phyloP scores from a whole-genome alignment of 371 early-diverging fungal species.

The Syncephalis plumigaleata region DNA sequence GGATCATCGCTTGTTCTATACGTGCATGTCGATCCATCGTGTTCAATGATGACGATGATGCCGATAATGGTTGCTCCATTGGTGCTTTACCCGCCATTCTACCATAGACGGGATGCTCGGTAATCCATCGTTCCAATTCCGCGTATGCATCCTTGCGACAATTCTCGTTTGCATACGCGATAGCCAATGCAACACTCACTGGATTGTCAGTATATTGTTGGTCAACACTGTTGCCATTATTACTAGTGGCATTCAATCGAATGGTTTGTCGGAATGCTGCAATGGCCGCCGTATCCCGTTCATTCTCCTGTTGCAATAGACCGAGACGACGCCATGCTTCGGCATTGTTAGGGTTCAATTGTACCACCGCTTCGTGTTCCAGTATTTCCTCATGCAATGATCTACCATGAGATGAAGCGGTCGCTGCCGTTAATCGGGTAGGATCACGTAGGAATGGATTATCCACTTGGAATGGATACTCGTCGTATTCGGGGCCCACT shows the following conservation, averaged over 20 bases:
- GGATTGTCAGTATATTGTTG: conserved; percentile 44
- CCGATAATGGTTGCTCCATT: conserved; percentile 66
- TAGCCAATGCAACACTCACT: conserved; percentile 77
- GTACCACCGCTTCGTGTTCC: conserved; percentile 84
- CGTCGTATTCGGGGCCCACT: conserved; percentile 18
- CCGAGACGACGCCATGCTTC: conserved; percentile 77
- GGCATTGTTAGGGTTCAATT: conserved; percentile 60
- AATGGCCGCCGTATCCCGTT: conserved; percentile 81
- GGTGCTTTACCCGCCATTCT: conserved; percentile 20
- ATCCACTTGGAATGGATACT: conserved; percentile 54
- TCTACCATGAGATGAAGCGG: conserved; percentile 17
- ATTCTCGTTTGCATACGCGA: conserved; percentile 87
- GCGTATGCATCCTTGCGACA: conserved; percentile 66
- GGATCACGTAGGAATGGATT: conserved; percentile 54
- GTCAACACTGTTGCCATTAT: conserved; percentile 30
- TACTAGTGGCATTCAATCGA: too few relatives aligned
- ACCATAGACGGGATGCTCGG: conserved; percentile 47
- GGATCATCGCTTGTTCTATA: neutral
- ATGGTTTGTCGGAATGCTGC: conserved; percentile 71
- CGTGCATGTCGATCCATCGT: too few relatives aligned
- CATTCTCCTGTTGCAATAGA: conserved; percentile 85
- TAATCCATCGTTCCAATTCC: conserved; percentile 75
- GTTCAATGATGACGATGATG: conserved; percentile 34
- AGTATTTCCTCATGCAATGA: conserved; percentile 63
- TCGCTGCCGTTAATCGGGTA: conserved; percentile 18